Base-by-base conservation (phyloP, 805 yeast genomes). In the Pichia nanzhaoensis region DNA sequence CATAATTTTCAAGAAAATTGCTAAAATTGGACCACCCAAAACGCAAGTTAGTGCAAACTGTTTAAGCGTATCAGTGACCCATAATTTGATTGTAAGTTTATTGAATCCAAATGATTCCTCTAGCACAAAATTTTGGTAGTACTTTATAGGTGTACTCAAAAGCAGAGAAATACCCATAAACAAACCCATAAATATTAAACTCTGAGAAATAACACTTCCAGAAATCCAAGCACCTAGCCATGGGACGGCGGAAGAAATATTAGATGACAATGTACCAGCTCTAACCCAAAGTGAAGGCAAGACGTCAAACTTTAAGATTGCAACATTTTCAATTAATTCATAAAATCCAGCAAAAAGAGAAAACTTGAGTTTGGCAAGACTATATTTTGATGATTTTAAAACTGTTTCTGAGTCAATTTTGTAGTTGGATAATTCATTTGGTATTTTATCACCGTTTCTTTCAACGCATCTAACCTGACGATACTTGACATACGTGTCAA, bases 21-120 rank as follows among this genome's bases (percentile, higher is more conserved):
- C 83, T 39, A 87, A 58, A 31, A 88, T 62, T 18, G 95, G 95
- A 47, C 82, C 75, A 39, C 90, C 88, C 46, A 93, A 61, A 1
- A 67, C 75, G 39, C 74, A 57, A 30, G 77, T 62, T 39, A 93
- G 67, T 1, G 70, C 47, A 34, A 74, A 61, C 24, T 75, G 64
- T 65, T 91, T 93, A 51, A 88, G 38, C 50, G 70, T 67, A 63
- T 93, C 99, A 21, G 75, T 59, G 21, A 85, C 45, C 85, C 95
- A 93, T 41, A 88, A 69, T 41, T 70, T 66, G 16, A 73, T 49
- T 3, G 97, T 91, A 54, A 78, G 73, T 65, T 93, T 93, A 69
- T 93, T 93, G 69, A 93, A 93, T 1, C 99, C 99, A 57, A 74
- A 91, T 65, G 78, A 78, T 62, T 91, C 96, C 66, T 93, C 99